These are phyloP conservation scores for Amaranthus hypochondriacus DNA, from an alignment of 148 eudicot genomes.

Conservation along the genomic window DNA sequence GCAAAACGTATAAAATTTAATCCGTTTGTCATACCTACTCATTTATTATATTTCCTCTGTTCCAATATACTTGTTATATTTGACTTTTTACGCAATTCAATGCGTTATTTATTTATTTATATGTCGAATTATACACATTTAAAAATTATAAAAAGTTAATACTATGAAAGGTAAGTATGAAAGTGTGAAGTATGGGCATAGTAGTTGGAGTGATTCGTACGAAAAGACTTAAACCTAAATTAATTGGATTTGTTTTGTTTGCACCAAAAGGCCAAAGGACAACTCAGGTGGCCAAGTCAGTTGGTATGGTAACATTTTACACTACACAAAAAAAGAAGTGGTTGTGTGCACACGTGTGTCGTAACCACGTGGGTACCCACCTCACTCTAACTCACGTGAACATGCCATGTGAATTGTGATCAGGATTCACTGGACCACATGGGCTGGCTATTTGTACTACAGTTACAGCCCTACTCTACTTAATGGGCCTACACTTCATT, in stretches of 20 bases:
- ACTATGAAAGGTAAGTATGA: too few relatives aligned
- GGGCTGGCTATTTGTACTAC: slow-evolving; percentile 5
- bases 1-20: too few relatives aligned
- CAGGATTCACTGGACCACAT: slow-evolving; percentile 14
- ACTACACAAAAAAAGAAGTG: slow-evolving; percentile 1
- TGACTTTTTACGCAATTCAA: too few relatives aligned
- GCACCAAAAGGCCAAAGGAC: not conserved
- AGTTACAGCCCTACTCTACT: not conserved
- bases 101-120: too few relatives aligned
- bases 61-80: too few relatives aligned
- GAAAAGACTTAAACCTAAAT: not conserved
- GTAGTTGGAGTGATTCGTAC: not conserved
- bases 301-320: slow-evolving; percentile 12
- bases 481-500: slow-evolving; percentile 9
- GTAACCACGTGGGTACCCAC: slow-evolving; percentile 10
- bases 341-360: slow-evolving; percentile 14
- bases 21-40: too few relatives aligned
- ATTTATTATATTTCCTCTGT: too few relatives aligned
- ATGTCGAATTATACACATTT: too few relatives aligned
- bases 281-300: not conserved
- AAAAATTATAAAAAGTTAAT: too few relatives aligned
- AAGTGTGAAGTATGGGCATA: too few relatives aligned
- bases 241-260: not conserved
- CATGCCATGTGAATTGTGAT: not conserved
- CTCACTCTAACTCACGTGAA: slow-evolving; percentile 4